phyloP scores from a whole-genome alignment of 1,284 basidiomycete species.

The Leccinum pachyderme region DNA sequence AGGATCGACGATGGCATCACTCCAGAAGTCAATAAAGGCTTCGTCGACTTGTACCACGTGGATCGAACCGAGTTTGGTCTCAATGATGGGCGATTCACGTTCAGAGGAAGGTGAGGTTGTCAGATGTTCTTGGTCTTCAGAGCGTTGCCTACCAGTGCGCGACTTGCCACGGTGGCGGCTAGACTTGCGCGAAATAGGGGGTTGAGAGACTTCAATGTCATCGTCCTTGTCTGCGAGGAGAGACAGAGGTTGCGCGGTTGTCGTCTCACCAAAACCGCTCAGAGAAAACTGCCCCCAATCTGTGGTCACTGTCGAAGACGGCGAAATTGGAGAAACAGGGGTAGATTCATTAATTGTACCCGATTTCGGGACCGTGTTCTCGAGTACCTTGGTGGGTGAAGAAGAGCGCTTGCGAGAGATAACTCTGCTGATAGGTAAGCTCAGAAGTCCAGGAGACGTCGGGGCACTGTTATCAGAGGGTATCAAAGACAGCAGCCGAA shows the following conservation, averaged over 20 bases:
- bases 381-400: slow-evolving; percentile 16
- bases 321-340: slow-evolving; percentile 24
- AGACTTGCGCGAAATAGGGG: slow-evolving; percentile 31
- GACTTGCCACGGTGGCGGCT: slow-evolving; percentile 23
- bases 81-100: slow-evolving; percentile 28
- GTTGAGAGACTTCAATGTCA: slow-evolving; percentile 59
- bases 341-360: slow-evolving; percentile 6
- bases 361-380: slow-evolving; percentile 3
- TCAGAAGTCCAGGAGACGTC: slow-evolving; percentile 20
- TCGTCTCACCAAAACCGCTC: slow-evolving; percentile 56
- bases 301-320: slow-evolving; percentile 26
- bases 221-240: slow-evolving; percentile 52
- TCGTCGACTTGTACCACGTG: slow-evolving; percentile 63
- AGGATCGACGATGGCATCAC: slow-evolving; percentile 64
- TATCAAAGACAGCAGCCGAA: slow-evolving; percentile 41
- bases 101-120: slow-evolving; percentile 6
- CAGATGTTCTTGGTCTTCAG: slow-evolving; percentile 13
- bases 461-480: slow-evolving; percentile 14
- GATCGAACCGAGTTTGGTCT: slow-evolving; percentile 39
- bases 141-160: slow-evolving; percentile 22
- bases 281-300: slow-evolving; percentile 62
- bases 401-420: slow-evolving; percentile 25
- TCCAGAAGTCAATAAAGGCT: slow-evolving; percentile 78
- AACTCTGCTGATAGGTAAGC: slow-evolving; percentile 20
- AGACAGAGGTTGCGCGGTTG: slow-evolving; percentile 47